Evolutionary conservation across 768 basidiomycete species (phyloP).

Genomic region (Hygrophorus pudorinus): DNA sequence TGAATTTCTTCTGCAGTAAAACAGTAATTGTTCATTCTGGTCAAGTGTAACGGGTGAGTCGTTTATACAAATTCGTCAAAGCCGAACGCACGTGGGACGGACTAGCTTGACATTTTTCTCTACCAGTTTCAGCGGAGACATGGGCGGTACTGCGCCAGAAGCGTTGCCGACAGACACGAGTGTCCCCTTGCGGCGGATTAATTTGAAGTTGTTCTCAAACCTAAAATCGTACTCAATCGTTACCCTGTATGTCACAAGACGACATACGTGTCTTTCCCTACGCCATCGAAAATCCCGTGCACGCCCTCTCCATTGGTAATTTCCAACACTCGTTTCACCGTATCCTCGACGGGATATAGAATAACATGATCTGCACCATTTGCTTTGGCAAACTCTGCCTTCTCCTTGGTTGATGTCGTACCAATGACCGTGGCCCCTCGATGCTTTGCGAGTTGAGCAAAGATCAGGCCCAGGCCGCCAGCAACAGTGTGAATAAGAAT

Average conservation of each 20-base stretch:
- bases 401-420: conserved; percentile 78
- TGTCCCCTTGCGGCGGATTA: conserved; percentile 80
- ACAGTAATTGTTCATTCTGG: conserved; percentile 62
- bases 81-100: conserved; percentile 56
- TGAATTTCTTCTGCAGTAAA: conserved; percentile 64
- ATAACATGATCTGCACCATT: conserved; percentile 86
- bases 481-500: conserved; percentile 88
- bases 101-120: conserved; percentile 76
- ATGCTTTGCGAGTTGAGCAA: conserved; percentile 57
- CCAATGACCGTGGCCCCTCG: conserved; percentile 88
- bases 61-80: not conserved
- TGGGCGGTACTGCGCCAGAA: conserved; percentile 72
- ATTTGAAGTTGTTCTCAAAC: conserved; percentile 71
- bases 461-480: conserved; percentile 72
- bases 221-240: conserved; percentile 23
- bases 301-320: conserved; percentile 75
- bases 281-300: conserved; percentile 86
- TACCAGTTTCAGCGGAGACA: conserved; percentile 61
- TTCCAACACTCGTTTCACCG: conserved; percentile 61
- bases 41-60: not conserved
- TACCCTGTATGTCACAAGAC: not conserved
- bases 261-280: conserved; percentile 90
- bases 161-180: conserved; percentile 89
- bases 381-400: conserved; percentile 68
- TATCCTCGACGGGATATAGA: conserved; percentile 66